Percentiles rank a stretch among this genome's conserved stretches.
These are phyloP conservation scores for Colletotrichum australisinense DNA, from an alignment of 2,329 filamentous ascomycete genomes.

Conservation along the genomic window DNA sequence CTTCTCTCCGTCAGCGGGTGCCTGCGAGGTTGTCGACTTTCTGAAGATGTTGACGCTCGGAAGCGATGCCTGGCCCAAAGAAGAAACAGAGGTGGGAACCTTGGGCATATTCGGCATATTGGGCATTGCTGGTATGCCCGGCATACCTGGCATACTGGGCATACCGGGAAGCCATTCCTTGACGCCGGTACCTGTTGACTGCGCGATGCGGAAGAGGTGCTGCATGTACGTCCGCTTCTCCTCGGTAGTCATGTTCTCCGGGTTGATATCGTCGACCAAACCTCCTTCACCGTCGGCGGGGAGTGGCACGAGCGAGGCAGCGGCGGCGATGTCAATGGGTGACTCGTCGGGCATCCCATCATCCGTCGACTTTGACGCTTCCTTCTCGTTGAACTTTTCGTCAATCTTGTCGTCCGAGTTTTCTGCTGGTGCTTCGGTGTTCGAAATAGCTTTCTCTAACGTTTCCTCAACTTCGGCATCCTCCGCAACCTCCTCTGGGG, in stretches of 20 bases:
- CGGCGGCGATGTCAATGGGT: conserved; percentile 64
- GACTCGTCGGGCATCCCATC: conserved; percentile 51
- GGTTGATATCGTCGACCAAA: conserved; percentile 43
- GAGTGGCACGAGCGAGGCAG: conserved; percentile 60
- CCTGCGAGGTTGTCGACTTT: conserved; percentile 38
- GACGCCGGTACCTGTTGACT: conserved; percentile 59
- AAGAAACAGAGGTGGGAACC: conserved; percentile 43
- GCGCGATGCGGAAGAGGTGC: conserved; percentile 61
- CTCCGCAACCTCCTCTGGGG: conserved; percentile 49
- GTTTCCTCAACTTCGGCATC: conserved; percentile 45
- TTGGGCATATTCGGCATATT: conserved; percentile 45
- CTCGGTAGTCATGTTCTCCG: conserved; percentile 48
- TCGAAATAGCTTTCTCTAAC: conserved; percentile 42
- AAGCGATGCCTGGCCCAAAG: conserved; percentile 45
- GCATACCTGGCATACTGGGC: conserved; percentile 47
- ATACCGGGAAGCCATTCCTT: conserved; percentile 61
- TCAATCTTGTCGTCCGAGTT: conserved; percentile 26
- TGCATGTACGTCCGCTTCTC: conserved; percentile 57
- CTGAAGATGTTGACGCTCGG: conserved; percentile 46
- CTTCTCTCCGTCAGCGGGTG: background rate
- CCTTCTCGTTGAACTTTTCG: conserved; percentile 35
- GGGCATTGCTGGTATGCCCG: conserved; percentile 47
- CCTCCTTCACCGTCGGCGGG: conserved; percentile 54
- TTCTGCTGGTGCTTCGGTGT: conserved; percentile 39
- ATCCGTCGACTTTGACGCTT: conserved; percentile 12